Percentiles rank a stretch among this genome's conserved stretches.
Conservation (phyloP, 1,284 basidiomycete species). For the Trichosporon ovoides region DNA sequence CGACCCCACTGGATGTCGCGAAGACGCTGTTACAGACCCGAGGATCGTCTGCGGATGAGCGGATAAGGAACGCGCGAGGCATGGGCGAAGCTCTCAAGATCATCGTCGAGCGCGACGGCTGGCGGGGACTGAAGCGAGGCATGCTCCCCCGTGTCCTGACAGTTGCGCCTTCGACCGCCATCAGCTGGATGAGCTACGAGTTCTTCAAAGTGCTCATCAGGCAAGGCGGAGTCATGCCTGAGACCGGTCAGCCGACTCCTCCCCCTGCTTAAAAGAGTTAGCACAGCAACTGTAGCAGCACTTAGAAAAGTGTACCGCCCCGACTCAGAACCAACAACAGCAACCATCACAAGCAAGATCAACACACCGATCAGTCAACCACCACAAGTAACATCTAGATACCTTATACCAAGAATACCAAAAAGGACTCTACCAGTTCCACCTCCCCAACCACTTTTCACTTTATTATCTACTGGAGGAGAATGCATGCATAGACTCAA, state of each 20-base stretch:
- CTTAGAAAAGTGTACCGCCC: too few relatives aligned
- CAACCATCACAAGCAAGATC: too few relatives aligned
- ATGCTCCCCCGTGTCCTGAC: conserved; percentile 88
- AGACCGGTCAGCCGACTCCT: conserved; percentile 29
- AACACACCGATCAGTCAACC: not conserved
- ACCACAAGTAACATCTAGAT: not conserved
- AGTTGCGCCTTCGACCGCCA: conserved; percentile 93
- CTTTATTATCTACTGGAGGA: not conserved
- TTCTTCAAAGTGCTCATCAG: conserved; percentile 64
- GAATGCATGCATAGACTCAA: too few relatives aligned
- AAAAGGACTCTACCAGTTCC: not conserved
- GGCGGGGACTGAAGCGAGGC: conserved; percentile 80
- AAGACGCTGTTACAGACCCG: conserved; percentile 83
- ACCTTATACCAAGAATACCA: not conserved
- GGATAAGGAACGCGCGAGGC: conserved; percentile 76
- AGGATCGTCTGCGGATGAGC: conserved; percentile 71
- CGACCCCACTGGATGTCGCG: conserved; percentile 96
- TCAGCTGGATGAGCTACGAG: conserved; percentile 96
- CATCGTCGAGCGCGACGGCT: conserved; percentile 78
- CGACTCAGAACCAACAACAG: not conserved
- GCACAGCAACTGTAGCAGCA: too few relatives aligned
- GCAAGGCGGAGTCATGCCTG: conserved; percentile 39
- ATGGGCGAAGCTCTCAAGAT: conserved; percentile 86
- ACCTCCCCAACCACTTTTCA: not conserved
- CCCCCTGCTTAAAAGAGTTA: not conserved